Conservation (phyloP, 495 filamentous ascomycete species). For the Penicillium chermesinum region DNA sequence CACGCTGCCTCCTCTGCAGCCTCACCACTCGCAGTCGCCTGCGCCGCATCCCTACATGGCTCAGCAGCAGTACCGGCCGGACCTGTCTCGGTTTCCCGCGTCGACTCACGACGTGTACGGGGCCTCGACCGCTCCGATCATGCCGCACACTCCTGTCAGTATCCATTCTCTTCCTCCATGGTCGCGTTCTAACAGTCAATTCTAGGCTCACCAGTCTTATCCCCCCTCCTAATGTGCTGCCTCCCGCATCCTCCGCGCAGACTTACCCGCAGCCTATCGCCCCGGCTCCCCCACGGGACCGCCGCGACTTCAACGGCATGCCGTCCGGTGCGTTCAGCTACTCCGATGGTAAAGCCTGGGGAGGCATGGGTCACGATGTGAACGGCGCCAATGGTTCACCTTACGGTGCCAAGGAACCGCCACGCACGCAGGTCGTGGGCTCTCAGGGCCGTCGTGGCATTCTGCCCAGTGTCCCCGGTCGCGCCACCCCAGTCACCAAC, state of each 20-base stretch:
- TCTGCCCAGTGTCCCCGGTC: constrained; percentile 81
- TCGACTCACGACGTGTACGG: constrained; percentile 58
- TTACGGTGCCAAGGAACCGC: constrained; percentile 45
- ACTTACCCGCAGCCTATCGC: constrained; percentile 69
- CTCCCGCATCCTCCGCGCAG: constrained; percentile 59
- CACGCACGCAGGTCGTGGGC: constrained; percentile 84
- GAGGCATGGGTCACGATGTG: constrained; percentile 34
- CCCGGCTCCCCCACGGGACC: constrained; percentile 59
- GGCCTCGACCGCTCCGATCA: constrained; percentile 41
- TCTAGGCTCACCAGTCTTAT: constrained; percentile 54
- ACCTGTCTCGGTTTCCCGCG: constrained; percentile 57
- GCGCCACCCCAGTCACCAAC: constrained; percentile 58
- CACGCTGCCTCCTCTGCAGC: constrained; percentile 67
- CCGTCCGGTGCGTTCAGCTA: constrained; percentile 56
- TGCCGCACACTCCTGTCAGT: constrained; percentile 53
- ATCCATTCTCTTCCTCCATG: constrained; percentile 50
- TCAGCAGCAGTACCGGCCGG: constrained; percentile 53
- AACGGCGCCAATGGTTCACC: constrained; percentile 39
- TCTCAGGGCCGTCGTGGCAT: constrained; percentile 87
- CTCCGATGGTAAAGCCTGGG: constrained; percentile 40
- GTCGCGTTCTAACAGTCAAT: constrained; percentile 48
- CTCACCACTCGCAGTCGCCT: constrained; percentile 49
- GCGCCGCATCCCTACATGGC: constrained; percentile 54
- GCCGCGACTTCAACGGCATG: constrained; percentile 52
- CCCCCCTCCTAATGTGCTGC: constrained; percentile 59